phyloP scores from a whole-genome alignment of 2,329 filamentous ascomycete genomes.

The Penicillium sp. region DNA sequence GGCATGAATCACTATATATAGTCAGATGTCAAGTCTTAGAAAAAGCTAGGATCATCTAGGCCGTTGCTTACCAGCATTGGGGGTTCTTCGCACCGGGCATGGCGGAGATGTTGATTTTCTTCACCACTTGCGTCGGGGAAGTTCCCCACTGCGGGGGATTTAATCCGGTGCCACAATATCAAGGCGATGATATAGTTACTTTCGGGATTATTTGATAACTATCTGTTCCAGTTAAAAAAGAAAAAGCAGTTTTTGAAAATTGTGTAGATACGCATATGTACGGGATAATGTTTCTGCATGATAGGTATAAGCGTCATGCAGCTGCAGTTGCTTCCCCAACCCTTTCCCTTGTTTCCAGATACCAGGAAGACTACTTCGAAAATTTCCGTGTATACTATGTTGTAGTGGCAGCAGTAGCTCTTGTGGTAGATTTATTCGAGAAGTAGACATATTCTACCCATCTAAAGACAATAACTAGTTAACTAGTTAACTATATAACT shows the following conservation, averaged over 20 bases:
- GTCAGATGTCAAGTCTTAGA: background rate
- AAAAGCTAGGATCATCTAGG: background rate
- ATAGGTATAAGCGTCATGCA: background rate
- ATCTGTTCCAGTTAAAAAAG: background rate
- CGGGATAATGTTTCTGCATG: background rate
- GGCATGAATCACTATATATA: conserved; percentile 20
- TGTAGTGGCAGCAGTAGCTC: no score
- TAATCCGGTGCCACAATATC: conserved; percentile 1
- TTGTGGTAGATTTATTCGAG: no score
- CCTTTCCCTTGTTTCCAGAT: no score
- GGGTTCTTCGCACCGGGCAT: conserved; percentile 14
- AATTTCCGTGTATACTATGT: no score
- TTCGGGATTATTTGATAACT: background rate
- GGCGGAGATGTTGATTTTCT: conserved; percentile 1
- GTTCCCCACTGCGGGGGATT: conserved; percentile 3
- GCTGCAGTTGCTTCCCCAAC: background rate
- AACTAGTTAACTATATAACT: no score
- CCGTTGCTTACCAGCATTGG: conserved; percentile 19
- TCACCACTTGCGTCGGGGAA: conserved; percentile 5
- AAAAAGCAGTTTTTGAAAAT: no score
- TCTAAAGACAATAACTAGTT: background rate
- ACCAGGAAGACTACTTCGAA: no score
- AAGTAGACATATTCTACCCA: background rate
- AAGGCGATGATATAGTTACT: background rate
- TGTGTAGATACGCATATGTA: background rate